These are phyloP conservation scores for Fusarium paranaense DNA, from an alignment of 2,329 filamentous ascomycete species.

Conservation along the genomic window DNA sequence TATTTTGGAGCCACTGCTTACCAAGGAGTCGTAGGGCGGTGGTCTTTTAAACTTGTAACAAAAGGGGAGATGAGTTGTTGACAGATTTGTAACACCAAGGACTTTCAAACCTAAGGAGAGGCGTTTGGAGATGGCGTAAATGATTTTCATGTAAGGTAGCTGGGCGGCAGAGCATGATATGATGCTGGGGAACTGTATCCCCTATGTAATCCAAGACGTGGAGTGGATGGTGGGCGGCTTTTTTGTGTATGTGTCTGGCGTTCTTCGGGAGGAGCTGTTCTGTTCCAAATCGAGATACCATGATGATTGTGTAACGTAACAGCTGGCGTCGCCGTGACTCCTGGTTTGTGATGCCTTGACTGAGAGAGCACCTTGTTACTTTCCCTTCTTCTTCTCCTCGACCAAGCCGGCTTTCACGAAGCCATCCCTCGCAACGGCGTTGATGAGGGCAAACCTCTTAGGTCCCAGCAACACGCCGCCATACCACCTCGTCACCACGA, in stretches of 20 bases:
- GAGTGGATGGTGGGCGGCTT: conserved; percentile 6
- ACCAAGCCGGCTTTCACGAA: conserved; percentile 82
- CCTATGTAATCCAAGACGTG: conserved; percentile 11
- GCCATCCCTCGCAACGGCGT: conserved; percentile 84
- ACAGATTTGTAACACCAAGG: conserved; percentile 25
- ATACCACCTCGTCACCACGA: conserved; percentile 96
- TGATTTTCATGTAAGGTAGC: conserved; percentile 19
- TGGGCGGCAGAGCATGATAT: not conserved
- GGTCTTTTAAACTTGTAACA: not conserved
- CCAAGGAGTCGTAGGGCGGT: not conserved
- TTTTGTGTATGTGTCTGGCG: conserved; percentile 29
- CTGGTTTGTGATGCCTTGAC: conserved; percentile 23
- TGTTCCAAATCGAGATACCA: conserved; percentile 43
- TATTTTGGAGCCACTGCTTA: conserved; percentile 65
- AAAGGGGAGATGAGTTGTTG: not conserved
- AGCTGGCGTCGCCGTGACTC: not conserved
- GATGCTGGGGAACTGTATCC: not conserved
- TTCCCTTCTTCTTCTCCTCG: conserved; percentile 59
- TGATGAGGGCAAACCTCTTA: conserved; percentile 90
- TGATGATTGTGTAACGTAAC: not conserved
- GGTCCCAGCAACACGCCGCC: conserved; percentile 91
- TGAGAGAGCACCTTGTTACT: conserved; percentile 16
- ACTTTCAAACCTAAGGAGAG: conserved; percentile 17
- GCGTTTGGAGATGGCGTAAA: conserved; percentile 30
- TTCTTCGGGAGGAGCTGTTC: conserved; percentile 29